Percentiles rank a stretch among this genome's conserved stretches.
Conservation (phyloP, 495 filamentous ascomycete genomes). For the Schizothecium vesticola region DNA sequence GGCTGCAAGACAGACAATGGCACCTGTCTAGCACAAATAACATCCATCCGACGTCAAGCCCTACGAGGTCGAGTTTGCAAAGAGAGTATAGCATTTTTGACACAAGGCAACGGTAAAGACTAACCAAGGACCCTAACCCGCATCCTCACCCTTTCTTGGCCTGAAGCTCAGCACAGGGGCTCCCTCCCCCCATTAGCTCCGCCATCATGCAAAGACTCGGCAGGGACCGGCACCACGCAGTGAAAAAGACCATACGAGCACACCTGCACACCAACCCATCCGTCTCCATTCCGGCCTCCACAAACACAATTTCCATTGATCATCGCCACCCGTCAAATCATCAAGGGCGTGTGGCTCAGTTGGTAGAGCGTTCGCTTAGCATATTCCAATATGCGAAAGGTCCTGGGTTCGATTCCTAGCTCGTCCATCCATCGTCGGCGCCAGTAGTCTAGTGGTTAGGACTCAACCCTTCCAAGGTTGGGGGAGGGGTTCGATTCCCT, state of each 20-base stretch:
- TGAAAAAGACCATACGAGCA: not conserved
- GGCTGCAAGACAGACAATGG: too few species aligned
- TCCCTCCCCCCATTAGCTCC: not conserved
- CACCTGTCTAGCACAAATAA: too few species aligned
- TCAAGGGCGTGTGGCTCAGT: conserved; percentile 4
- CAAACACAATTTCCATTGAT: not conserved
- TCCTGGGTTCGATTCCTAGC: conserved; percentile 3
- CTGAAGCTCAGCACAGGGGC: not conserved
- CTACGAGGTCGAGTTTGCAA: too few species aligned
- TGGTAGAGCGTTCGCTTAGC: conserved; percentile 2
- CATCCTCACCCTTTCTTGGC: not conserved
- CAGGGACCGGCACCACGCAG: not conserved
- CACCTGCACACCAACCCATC: not conserved
- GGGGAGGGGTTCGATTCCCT: conserved; percentile 2
- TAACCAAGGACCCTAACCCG: not conserved
- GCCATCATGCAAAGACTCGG: not conserved
- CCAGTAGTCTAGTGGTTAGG: conserved; percentile 2
- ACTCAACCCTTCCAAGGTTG: conserved; percentile 1
- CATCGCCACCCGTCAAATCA: not conserved
- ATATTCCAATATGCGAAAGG: conserved; percentile 2
- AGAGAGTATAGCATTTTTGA: too few species aligned
- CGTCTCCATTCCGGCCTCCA: not conserved
- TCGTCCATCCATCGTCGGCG: not conserved
- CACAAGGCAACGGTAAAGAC: too few species aligned
- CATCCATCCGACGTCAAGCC: too few species aligned